Percentiles rank a stretch among this genome's conserved stretches.
These are phyloP conservation scores for Tolypocladium pustulatum DNA, from an alignment of 2,329 filamentous ascomycete genomes.

Conservation along the genomic window DNA sequence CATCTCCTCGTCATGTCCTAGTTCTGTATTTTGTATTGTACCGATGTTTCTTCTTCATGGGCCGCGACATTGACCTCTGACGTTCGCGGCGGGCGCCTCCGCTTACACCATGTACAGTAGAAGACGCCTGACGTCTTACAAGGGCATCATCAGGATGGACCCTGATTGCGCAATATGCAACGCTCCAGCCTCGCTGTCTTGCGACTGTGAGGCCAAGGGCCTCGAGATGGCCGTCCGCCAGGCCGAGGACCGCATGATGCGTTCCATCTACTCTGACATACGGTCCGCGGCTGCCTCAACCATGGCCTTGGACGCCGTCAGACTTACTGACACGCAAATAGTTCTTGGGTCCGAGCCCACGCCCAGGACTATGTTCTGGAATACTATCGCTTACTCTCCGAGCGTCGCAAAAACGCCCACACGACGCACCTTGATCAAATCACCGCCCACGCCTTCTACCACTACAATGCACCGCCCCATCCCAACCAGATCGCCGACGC, in stretches of 20 bases:
- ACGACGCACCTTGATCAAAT: conserved; percentile 44
- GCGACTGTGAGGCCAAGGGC: conserved; percentile 57
- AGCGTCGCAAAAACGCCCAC: conserved; percentile 49
- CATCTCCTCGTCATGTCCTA: background rate
- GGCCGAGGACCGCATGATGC: conserved; percentile 55
- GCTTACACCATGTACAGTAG: conserved; percentile 40
- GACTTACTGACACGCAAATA: conserved; percentile 16
- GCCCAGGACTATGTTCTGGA: conserved; percentile 59
- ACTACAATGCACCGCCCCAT: conserved; percentile 47
- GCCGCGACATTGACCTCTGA: background rate
- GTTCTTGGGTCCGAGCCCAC: conserved; percentile 53
- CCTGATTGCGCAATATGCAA: conserved; percentile 60
- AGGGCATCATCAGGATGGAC: conserved; percentile 51
- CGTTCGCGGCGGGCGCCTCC: background rate
- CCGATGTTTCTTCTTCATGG: conserved; percentile 2
- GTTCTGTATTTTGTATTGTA: background rate
- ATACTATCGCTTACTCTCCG: conserved; percentile 51
- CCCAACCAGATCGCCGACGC: conserved; percentile 54
- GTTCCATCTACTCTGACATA: conserved; percentile 50
- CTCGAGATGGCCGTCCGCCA: conserved; percentile 52
- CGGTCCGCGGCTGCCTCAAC: conserved; percentile 32
- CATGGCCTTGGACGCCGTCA: background rate
- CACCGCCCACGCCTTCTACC: conserved; percentile 42
- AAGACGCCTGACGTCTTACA: conserved; percentile 29
- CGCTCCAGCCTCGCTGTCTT: conserved; percentile 45